Base-by-base conservation (phyloP, 192 early-diverging fungal species). In the Spinellus fusiger region DNA sequence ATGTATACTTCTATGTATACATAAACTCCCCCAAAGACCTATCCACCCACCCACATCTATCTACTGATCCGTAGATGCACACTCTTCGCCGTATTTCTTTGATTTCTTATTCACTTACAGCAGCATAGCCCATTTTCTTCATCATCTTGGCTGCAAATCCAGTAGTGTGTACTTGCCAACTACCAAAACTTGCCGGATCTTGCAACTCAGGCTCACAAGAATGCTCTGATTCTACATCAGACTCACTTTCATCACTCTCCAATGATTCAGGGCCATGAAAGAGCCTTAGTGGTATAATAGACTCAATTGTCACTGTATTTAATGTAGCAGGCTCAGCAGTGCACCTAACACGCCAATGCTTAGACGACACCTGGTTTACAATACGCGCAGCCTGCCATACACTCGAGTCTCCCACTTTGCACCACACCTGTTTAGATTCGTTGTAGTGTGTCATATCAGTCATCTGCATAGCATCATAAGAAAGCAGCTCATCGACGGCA, bases 131-230 rank as follows among this genome's bases (percentile, higher is more conserved):
- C 88, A 23, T 79, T 81, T 95, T 18, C 68, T 93, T 62, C 81
- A 82, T 52, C 79, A 83, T 28, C 58, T 92, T 26, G 86, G 83
- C 1, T 90, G 92, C 92, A 79, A 56, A 8, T 53, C 72, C 9
- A 57, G 83, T 55, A 84, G 26, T 87, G 88, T 29, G 93, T 89
- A 91, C 84, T 93, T 61, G 72, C 87, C 59, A 61, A 2, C 33
- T 6, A 13, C 59, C 59, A 46, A 46, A 61, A n/a, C 22, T 18
- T 18, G 13, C 40, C 10, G 18, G 40, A 10, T 44, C 40, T 12
- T 44, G 15, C 2, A 44, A 10, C 40, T 44, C 40, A 10, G 13
- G 40, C 3, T 44, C 40, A 44, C 40, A n/a, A 12, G 13, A 12
- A 13, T 37, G 35, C 35, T 37, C 35, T 13, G 35, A 37, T 13